phyloP scores from a whole-genome alignment of 2,329 filamentous ascomycete species.

The Parafenestella ontariensis region DNA sequence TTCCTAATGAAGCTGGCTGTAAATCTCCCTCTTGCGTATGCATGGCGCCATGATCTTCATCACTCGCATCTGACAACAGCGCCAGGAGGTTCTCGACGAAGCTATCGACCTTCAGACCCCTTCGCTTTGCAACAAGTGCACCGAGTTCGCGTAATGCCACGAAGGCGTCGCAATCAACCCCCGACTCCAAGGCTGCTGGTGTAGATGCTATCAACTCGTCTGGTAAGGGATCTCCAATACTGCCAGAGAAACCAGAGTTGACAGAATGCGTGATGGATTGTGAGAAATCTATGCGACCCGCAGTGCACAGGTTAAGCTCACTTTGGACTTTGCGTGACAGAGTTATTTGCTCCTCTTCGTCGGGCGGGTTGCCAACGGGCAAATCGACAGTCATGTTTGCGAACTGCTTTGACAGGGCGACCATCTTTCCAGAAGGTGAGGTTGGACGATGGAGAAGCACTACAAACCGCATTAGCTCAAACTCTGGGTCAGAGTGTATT shows the following conservation, averaged over 20 bases:
- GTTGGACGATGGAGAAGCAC: constrained; percentile 35
- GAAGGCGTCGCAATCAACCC: constrained; percentile 39
- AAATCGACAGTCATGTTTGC: constrained; percentile 34
- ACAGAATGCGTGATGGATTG: constrained; percentile 15
- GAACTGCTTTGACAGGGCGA: constrained; percentile 49
- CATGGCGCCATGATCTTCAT: background rate
- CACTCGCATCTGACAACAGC: constrained; percentile 31
- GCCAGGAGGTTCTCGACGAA: constrained; percentile 46
- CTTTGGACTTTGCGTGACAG: constrained; percentile 41
- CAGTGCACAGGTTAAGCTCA: constrained; percentile 32
- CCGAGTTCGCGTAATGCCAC: constrained; percentile 46
- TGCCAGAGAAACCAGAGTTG: constrained; percentile 44
- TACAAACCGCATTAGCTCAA: constrained; percentile 12
- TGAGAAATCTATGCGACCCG: constrained; percentile 6
- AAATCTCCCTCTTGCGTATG: background rate
- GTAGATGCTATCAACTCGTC: constrained; percentile 30
- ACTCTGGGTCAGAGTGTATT: background rate
- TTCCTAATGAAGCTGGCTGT: background rate
- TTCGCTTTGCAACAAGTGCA: constrained; percentile 42
- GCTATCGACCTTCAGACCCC: constrained; percentile 39
- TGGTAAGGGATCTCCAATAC: constrained; percentile 38
- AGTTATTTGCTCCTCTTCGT: constrained; percentile 7
- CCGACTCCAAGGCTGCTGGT: constrained; percentile 9
- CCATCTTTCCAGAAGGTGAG: constrained; percentile 51
- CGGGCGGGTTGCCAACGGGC: constrained; percentile 44